Evolutionary conservation across 2,329 filamentous ascomycete species (phyloP).

Genomic region (Colletotrichum spinosum): DNA sequence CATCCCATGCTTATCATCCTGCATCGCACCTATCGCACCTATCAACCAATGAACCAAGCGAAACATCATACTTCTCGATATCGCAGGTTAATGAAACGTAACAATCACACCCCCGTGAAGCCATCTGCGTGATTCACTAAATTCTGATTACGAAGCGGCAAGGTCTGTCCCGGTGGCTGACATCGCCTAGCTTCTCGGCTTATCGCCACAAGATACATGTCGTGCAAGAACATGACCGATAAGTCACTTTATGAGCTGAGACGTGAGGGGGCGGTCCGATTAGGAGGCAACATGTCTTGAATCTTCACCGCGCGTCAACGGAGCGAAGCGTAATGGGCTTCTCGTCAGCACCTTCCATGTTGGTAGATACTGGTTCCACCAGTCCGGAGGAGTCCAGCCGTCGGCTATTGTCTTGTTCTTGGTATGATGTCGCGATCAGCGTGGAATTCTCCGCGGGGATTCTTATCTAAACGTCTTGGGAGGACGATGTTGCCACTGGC

Average conservation of each 20-base stretch:
- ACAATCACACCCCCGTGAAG: constrained; percentile 15
- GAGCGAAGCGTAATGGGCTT: background rate
- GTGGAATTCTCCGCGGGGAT: constrained; percentile 26
- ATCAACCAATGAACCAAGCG: constrained; percentile 11
- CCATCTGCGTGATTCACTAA: background rate
- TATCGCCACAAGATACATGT: background rate
- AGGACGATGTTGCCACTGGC: constrained; percentile 20
- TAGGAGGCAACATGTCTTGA: background rate
- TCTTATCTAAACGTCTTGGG: constrained; percentile 23
- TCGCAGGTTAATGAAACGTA: constrained; percentile 25
- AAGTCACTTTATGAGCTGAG: too few species aligned
- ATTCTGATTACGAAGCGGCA: constrained; percentile 22
- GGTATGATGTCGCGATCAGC: constrained; percentile 1
- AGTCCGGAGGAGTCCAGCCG: background rate
- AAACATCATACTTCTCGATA: constrained; percentile 3
- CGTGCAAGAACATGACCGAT: too few species aligned
- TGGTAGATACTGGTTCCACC: constrained; percentile 2
- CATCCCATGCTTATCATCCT: constrained; percentile 23
- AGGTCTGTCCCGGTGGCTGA: constrained; percentile 8
- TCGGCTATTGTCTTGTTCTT: constrained; percentile 11
- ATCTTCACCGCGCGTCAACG: too few species aligned
- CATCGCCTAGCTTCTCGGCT: background rate
- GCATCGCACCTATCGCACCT: constrained; percentile 6
- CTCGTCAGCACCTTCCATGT: constrained; percentile 3
- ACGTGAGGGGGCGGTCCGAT: background rate